Base-by-base conservation (phyloP, 768 basidiomycete species). In the Kwoniella sp. region DNA sequence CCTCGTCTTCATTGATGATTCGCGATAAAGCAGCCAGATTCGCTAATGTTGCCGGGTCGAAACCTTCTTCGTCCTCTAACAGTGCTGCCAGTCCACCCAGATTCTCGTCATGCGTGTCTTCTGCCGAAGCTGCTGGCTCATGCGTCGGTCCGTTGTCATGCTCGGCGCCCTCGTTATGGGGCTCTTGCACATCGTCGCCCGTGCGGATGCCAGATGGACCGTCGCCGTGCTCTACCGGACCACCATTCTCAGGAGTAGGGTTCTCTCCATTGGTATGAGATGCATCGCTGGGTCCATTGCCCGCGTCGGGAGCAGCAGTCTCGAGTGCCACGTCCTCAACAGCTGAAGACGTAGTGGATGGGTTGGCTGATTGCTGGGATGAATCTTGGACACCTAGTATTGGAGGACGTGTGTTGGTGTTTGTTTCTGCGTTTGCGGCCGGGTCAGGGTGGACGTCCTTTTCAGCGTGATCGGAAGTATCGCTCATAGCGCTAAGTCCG, bases 21-120 rank as follows among this genome's bases (percentile, higher is more conserved):
- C 72, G 53, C 1, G 71, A 73, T n/a, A 75, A 60, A 20, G 73
- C 74, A 41, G 74, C 76, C 30, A 75, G 65, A 57, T 74, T 74
- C 3, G 72, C 76, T 2, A 75, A 59, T 53, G 72, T 77, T 5
- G 60, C 71, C 1, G 74, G 70, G 52, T 77, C 73, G 29, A 77
- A 72, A 2, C 66, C 69, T 41, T 70, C 67, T 28, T 58, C 66
- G 41, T 68, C 71, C 26, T 67, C 66, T 29, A 63, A n/a, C 20
- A 45, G 20, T 3, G 41, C 41, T 45, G 41, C 41, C 48, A 30
- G 20, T 11, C 41, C 2, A 26, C 60, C 52, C 26, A 55, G 62
- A 4, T 63, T 53, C 26, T 53, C 55, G 1, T 48, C 11, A 26
- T 56, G 15, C 0, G 55, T 51, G 2, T 25, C 12, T 23, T 11